Conservation (phyloP, 2,329 filamentous ascomycete genomes). For the Fusarium sp. region DNA sequence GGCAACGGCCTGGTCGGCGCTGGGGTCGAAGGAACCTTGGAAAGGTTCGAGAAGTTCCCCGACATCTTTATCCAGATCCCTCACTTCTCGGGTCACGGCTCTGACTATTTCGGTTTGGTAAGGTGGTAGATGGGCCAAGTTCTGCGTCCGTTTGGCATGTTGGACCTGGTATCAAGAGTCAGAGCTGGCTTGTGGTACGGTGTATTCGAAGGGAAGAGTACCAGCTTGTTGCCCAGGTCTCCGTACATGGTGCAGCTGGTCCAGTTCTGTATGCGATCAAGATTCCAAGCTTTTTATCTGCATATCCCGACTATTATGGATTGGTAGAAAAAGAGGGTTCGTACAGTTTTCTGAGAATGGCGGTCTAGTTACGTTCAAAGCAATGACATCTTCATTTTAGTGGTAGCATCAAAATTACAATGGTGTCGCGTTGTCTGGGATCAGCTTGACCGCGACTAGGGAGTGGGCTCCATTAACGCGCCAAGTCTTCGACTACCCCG, state of each 20-base stretch:
- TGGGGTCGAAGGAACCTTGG: constrained; percentile 86
- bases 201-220: constrained; percentile 52
- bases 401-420: constrained; percentile 11
- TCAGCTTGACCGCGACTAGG: constrained; percentile 24
- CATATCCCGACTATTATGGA: background rate
- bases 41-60: constrained; percentile 83
- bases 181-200: background rate
- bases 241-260: constrained; percentile 76
- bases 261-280: constrained; percentile 11
- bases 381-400: constrained; percentile 19
- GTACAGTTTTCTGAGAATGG: background rate
- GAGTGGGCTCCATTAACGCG: constrained; percentile 30
- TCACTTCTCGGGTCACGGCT: constrained; percentile 87
- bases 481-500: constrained; percentile 38
- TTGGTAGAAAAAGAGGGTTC: background rate
- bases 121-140: constrained; percentile 84
- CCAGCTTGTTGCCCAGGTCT: constrained; percentile 87
- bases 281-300: background rate
- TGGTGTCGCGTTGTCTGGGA: constrained; percentile 24
- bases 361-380: constrained; percentile 6
- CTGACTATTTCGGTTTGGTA: constrained; percentile 95
- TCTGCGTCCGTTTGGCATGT: constrained; percentile 94
- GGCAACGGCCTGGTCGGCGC: constrained; percentile 83
- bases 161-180: constrained; percentile 72
- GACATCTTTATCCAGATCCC: constrained; percentile 91